Base-by-base conservation (phyloP, 352 stramenopile genomes). In the Pythium grandisporangium region DNA sequence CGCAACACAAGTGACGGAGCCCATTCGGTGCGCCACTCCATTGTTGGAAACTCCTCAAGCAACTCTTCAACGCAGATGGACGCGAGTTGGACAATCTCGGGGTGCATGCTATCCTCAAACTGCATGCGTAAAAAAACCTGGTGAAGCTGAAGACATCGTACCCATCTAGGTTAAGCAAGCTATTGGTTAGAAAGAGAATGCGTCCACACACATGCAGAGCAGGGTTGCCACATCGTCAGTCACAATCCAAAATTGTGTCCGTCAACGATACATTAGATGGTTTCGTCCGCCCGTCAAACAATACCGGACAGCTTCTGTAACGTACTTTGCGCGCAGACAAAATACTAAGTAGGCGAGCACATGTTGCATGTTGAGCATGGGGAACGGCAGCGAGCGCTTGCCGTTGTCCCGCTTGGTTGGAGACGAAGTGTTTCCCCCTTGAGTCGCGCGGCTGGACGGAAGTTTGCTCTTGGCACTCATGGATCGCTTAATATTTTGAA, bases 41-140 rank as follows among this genome's bases (percentile, higher is more conserved):
- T 27, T 32, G 59, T 55, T 17, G 75, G 63, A 32, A 92, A 89
- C 25, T 70, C 64, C 20, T 92, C 78, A 2, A 92, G 53, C 5
- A 92, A 61, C 42, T 85, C 71, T 60, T 92, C 75, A 14, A 92
- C 77, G 40, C 75, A 87, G 11, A 84, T 75, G 2, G 74, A 83
- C 16, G 73, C 72, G 25, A 92, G 61, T 20, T 89, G 68, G 11
- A 87, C 65, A 46, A 92, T 81, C 48, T 78, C 66, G 4, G 75
- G 69, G 40, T 87, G 73, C 45, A 92, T 75, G 24, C 71, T 48
- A 5, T 61, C 56, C 36, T 92, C 78, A 29, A 92, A 92, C 42
- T 92, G 78, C 72, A 92, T 89, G 14, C 76, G 75, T 34, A 92
- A 42, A 43, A 92, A 35, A 92, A 92, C 63, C 89, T 86, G 7